Base-by-base conservation (phyloP, 2,329 filamentous ascomycete genomes). In the Colletotrichum viniferum region DNA sequence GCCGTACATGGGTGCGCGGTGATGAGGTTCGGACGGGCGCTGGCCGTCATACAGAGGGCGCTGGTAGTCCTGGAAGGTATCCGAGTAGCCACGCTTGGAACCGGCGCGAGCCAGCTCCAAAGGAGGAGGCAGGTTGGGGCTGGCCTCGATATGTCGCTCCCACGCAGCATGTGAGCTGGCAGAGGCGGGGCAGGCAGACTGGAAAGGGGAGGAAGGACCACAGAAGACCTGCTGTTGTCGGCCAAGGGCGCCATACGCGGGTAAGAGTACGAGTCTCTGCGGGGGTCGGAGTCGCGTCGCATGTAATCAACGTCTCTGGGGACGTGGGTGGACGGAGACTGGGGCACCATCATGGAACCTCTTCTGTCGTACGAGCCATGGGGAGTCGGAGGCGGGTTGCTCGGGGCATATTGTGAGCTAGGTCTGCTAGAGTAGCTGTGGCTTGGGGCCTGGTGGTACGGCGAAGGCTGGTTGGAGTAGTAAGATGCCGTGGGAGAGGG, bases 391-490 rank as follows among this genome's bases (percentile, higher is more conserved):
- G 80, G 78, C 5, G 84, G 83, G 14, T 76, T 69, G 69, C 67
- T 71, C 14, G 84, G 81, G 18, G 81, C 76, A 38, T 81, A 82
- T 16, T 80, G 79, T n/a, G 83, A 81, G 60, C 81, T 61, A 63
- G 73, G 79, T 30, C 82, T 81, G 36, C 77, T 79, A 24, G 79
- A 77, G 61, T 83, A 84, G 48, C 76, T 77, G 71, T 85, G 83
- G 6, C 38, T 89, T 89, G 69, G 85, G 82, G 55, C 86, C 82
- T 81, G 84, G 36, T 74, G 80, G 78, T 88, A 87, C 3, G 86
- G 84, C n/a, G 85, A 84, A 13, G 86, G 83, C n/a, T 84, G 80
- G 56, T 83, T 69, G 1, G 84, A 78, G 24, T 83, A 78, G 36
- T 85, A 85, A 4, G 73, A 73, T 3, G 82, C 80, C 3, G 81